Base-by-base conservation (phyloP, 441 rosid species). In the Arabidopsis hybrid region DNA sequence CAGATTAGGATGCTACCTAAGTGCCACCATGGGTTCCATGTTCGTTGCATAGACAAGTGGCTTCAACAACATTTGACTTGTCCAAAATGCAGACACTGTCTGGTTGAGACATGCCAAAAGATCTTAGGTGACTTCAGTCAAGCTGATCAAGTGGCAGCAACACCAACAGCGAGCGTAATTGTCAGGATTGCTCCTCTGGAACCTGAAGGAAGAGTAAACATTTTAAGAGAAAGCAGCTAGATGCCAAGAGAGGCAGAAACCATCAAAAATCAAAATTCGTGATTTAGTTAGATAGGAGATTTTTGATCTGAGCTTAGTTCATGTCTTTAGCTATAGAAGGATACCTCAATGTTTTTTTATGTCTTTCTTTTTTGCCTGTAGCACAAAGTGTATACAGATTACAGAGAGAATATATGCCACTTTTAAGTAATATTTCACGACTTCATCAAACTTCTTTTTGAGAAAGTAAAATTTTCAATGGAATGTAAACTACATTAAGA, bases 11-110 rank as follows among this genome's bases (percentile, higher is more conserved):
- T 79, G 67, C 78, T 79, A 42, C 82, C 82, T 8, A 79, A 74
- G 21, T 79, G 82, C 36, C 67, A 74, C 61, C 79, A 79, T 18
- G 82, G 75, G 7, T 79, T 79, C 64, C 82, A 79, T 49, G 78
- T 69, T 36, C 69, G 38, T 10, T 79, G 82, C 45, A 79, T 79
- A 12, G 82, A 74, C 58, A 74, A 69, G 34, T 79, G 82, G 82
- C 76, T 79, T 32, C 56, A 47, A 9, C 70, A 74, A 26, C 73
- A 74, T 34, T 12, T 51, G 47, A 74, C 82, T 57, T 79, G 82
- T 45, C 82, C 82, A 1, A 78, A 72, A 57, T 78, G 81, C 29
- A 78, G 81, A 78, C 71, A 78, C 65, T 67, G 72, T 64, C 52
- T 78, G 72, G 71, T 78, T 38, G 70, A 78, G 13, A 78, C 78